Evolutionary conservation across 148 eudicot species (phyloP).

Genomic region (Rhododendron ferrugineum): DNA sequence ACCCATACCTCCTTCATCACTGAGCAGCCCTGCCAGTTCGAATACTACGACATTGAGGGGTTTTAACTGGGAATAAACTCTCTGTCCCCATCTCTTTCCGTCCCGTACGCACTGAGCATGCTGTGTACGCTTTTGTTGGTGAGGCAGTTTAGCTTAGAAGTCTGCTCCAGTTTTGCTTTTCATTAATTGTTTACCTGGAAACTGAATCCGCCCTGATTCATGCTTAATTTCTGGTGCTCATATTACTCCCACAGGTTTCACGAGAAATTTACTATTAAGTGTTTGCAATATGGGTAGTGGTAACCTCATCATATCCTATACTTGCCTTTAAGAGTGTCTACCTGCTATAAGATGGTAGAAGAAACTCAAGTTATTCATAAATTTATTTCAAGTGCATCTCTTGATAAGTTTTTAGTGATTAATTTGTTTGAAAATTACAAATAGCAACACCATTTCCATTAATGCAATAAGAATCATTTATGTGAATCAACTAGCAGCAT

Average conservation of each 20-base stretch:
- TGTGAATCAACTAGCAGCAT: not conserved
- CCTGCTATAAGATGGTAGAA: not conserved
- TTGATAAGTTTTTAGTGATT: not conserved
- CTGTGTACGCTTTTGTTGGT: not conserved
- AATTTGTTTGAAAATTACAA: not conserved
- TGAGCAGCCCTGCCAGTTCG: no score
- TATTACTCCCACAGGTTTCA: not conserved
- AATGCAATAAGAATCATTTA: not conserved
- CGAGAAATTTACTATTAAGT: not conserved
- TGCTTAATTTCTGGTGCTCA: not conserved
- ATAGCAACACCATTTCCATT: not conserved
- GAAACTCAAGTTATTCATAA: not conserved
- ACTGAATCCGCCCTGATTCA: not conserved
- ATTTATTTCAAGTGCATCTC: not conserved
- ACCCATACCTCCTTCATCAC: no score
- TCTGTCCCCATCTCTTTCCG: no score
- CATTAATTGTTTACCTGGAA: not conserved
- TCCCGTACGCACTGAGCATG: not conserved
- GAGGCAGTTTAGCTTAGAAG: not conserved
- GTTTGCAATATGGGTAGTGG: not conserved
- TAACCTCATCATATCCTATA: not conserved
- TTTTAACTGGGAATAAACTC: no score
- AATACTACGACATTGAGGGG: no score
- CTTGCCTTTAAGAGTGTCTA: not conserved
- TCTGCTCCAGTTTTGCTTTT: not conserved